Base-by-base conservation (phyloP, 2,329 filamentous ascomycete species). In the Acrocalymma vagum region DNA sequence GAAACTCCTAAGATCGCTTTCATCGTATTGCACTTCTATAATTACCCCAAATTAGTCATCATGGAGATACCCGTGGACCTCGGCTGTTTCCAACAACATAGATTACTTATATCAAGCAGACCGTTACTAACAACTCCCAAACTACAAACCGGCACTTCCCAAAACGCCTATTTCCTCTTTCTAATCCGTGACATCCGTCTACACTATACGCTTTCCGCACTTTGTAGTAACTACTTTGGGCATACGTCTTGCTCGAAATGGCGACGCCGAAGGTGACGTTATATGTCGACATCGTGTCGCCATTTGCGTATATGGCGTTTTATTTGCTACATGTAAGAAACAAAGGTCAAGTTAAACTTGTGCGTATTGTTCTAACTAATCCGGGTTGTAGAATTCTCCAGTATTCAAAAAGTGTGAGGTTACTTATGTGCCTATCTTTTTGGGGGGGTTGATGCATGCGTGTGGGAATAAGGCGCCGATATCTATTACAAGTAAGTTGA, bases 221-320 rank as follows among this genome's bases (percentile, higher is more conserved):
- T 25, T 16, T 22, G 25, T 20, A 31, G 30, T 22, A 22, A 20
- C 2, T 13, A 14, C 28, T 30, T 30, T 18, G n/a, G n/a, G n/a
- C n/a, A n/a, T n/a, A n/a, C n/a, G 6, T 13, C 20, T n/a, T 20
- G 8, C 20, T 43, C 17, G 11, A 18, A 15, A 80, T 80, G 76
- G 53, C 72, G 15, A 67, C 62, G 29, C 72, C 77, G 4, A 77
- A 77, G 55, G 72, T 85, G 36, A 82, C 77, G 0, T 67, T 85
- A 10, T 84, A 80, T 51, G 62, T 84, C 29, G 82, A 85, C 66
- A 72, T 82, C 9, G 74, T 85, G 16, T 80, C 76, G 45, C 82
- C 82, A 1, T 85, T 85, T 62, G 79, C 73, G 1, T 85, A 84
- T 53, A 71, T 83, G 40, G 82, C 78, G 3, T 85, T 82, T 59